Conservation (phyloP, 2,329 filamentous ascomycete genomes). For the Fusarium temperatum region DNA sequence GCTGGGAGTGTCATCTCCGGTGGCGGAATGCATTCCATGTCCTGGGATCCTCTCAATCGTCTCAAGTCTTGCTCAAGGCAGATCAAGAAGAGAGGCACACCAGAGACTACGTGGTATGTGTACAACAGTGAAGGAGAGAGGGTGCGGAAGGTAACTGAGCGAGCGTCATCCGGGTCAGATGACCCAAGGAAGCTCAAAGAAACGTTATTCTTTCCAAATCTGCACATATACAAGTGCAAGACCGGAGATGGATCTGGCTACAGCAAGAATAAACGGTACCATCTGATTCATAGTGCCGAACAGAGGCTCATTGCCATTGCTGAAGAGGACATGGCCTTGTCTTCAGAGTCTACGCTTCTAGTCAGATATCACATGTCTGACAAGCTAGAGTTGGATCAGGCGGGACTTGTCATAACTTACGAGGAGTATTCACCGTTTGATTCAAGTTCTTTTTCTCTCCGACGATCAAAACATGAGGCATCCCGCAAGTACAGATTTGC, state of each 20-base stretch:
- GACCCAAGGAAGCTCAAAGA: neutral
- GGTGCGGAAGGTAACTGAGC: neutral
- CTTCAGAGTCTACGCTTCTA: rapidly evolving
- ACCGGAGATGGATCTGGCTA: neutral
- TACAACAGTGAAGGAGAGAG: neutral
- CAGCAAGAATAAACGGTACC: neutral
- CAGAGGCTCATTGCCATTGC: neutral
- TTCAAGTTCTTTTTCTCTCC: neutral
- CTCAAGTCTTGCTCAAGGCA: neutral
- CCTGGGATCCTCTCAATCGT: neutral
- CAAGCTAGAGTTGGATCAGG: neutral
- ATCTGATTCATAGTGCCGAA: rapidly evolving
- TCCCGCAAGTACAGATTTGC: neutral
- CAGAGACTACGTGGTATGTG: neutral
- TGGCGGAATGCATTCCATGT: neutral
- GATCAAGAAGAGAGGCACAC: neutral
- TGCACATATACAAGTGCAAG: neutral
- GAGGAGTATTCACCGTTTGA: neutral
- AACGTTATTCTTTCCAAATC: rapidly evolving
- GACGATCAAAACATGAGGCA: neutral
- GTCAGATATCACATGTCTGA: neutral
- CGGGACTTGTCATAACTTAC: neutral
- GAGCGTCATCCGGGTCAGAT: rapidly evolving
- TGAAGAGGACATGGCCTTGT: rapidly evolving
- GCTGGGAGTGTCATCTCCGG: neutral